A percentile compares a stretch with the other conserved stretches of the same genome.
Evolutionary conservation across 306 rosid genomes (phyloP).

Genomic region (Cucurbita ficifolia): DNA sequence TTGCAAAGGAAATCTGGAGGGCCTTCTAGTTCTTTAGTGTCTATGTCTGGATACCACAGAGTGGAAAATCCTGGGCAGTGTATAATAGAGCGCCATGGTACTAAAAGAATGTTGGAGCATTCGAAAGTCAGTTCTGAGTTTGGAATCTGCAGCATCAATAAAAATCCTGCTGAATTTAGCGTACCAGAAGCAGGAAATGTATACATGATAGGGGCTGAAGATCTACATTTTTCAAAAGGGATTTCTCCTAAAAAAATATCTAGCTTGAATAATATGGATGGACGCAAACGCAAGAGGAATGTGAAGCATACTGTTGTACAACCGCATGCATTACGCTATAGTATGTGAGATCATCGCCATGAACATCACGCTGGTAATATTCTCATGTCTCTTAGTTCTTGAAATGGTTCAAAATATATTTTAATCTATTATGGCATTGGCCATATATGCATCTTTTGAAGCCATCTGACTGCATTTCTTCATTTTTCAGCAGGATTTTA

Average conservation of each 20-base stretch:
- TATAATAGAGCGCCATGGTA: conserved; percentile 23
- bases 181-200: conserved; percentile 41
- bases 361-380: neutral
- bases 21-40: conserved; percentile 19
- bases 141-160: conserved; percentile 41
- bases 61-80: conserved; percentile 24
- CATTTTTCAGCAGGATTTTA: neutral
- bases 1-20: conserved; percentile 14
- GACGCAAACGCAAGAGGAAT: conserved; percentile 46
- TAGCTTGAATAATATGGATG: conserved; percentile 16
- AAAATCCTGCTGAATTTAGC: conserved; percentile 86
- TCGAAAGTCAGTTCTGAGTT: conserved; percentile 22
- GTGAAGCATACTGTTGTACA: conserved; percentile 35
- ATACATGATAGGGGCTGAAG: conserved; percentile 85
- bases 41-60: conserved; percentile 20
- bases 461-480: neutral
- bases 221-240: conserved; percentile 42
- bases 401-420: neutral
- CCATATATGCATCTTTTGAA: neutral
- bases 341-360: neutral
- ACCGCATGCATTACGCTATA: conserved; percentile 27
- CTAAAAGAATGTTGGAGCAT: conserved; percentile 22
- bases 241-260: conserved; percentile 21
- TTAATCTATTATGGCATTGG: neutral
- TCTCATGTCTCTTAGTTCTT: neutral